Evolutionary conservation across 139 green algal species (phyloP), one percentile per base, ranked within the genome.

Genomic region (Chlorella vulgaris): DNA sequence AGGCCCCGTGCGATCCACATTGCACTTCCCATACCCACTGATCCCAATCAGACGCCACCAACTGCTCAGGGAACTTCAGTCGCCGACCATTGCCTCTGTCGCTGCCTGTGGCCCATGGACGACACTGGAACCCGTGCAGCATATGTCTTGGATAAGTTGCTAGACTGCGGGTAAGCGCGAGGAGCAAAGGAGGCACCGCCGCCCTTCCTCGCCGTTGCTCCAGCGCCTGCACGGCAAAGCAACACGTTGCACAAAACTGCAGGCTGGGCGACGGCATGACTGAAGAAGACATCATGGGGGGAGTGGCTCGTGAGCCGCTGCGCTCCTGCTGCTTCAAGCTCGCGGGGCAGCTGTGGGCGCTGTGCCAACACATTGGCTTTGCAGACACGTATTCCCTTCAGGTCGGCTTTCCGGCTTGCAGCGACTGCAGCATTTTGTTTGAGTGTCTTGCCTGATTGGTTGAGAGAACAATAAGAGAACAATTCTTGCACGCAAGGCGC

Each of bases 231-330:
- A n/a, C 33, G 35, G 26, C 26, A 33, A 33, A 68, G 10, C 61
- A 18, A 15, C 43, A 10, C 10, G 47, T 58, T 10, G 47, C 15
- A 24, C 13, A 58, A 15, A 24, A 58, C 31, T 26, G 8, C 69
- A 87, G 83, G 40, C 51, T 87, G 42, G 83, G 78, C 3, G 78
- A 67, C 29, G 83, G 83, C 22, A 63, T 87, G 68, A 84, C 10
- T 4, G 83, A 87, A 18, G 83, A 87, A 33, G 83, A 87, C 36
- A 4, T 87, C 29, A 8, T 82, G 31, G 78, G 77, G 0, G n/a
- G n/a, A 2, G 55, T 10, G 38, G 36, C 19, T 6, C 67, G 83
- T 7, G 76, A 84, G 77, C 76, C 83, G 19, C 68, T 87, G 53
- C 66, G 83, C 15, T 38, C 76, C 18, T 84, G 77, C 55, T 87